Evolutionary conservation across 2,329 filamentous ascomycete genomes (phyloP).

Genomic region (Botrytis fragariae): DNA sequence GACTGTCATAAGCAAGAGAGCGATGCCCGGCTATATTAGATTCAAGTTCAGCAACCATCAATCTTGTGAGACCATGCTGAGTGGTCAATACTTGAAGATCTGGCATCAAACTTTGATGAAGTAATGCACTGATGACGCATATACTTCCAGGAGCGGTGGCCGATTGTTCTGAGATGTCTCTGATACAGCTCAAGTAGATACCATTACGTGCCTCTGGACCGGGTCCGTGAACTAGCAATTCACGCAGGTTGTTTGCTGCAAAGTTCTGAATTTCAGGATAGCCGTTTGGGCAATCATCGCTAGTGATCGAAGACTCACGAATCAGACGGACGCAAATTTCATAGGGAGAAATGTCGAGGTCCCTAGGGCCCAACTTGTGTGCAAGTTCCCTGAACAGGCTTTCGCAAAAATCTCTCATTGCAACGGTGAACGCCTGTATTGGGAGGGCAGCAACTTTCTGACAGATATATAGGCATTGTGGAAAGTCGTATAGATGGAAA

Average conservation of each 20-base stretch:
- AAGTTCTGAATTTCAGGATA: constrained; percentile 62
- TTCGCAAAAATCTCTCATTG: constrained; percentile 62
- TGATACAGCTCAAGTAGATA: constrained; percentile 65
- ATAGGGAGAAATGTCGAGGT: constrained; percentile 48
- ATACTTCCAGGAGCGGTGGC: constrained; percentile 69
- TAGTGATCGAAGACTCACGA: constrained; percentile 64
- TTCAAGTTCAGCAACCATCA: constrained; percentile 65
- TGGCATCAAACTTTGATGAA: constrained; percentile 45
- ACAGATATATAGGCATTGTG: constrained; percentile 62
- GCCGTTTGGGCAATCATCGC: constrained; percentile 53
- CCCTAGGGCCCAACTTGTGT: constrained; percentile 45
- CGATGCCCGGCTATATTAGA: constrained; percentile 37
- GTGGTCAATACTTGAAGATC: constrained; percentile 58
- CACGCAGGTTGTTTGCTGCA: constrained; percentile 58
- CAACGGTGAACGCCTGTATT: constrained; percentile 58
- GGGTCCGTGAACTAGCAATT: constrained; percentile 57
- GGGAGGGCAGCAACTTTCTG: constrained; percentile 66
- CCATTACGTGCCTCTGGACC: constrained; percentile 54
- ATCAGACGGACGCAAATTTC: constrained; percentile 64
- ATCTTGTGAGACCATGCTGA: constrained; percentile 58
- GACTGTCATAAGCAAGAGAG: constrained; percentile 40
- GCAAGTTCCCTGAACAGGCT: constrained; percentile 47
- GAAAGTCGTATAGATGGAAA: constrained; percentile 48
- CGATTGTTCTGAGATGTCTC: constrained; percentile 64
- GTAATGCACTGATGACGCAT: constrained; percentile 56